phyloP scores from a whole-genome alignment of 1,284 basidiomycete species.

The Apiotrichum mycotoxinovorans region DNA sequence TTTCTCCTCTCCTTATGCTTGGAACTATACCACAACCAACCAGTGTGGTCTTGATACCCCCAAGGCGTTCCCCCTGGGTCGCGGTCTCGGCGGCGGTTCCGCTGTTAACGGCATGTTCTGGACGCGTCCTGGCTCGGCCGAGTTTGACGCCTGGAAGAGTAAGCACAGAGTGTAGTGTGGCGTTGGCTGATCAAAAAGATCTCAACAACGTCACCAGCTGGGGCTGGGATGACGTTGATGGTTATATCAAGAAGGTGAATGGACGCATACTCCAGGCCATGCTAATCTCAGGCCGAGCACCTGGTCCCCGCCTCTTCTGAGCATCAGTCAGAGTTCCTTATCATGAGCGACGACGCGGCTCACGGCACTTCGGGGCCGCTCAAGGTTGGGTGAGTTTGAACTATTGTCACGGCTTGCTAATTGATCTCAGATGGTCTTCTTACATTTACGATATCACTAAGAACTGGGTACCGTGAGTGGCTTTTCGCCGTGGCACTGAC shows the following conservation, averaged over 20 bases:
- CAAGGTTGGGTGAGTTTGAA: conserved; percentile 35
- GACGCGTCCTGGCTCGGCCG: conserved; percentile 41
- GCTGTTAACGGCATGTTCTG: conserved; percentile 70
- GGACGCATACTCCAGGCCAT: no score
- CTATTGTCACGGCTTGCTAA: no score
- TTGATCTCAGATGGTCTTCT: conserved; percentile 27
- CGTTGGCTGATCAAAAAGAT: conserved; percentile 3
- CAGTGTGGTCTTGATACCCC: conserved; percentile 47
- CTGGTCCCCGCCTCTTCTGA: conserved; percentile 50
- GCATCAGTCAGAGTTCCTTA: conserved; percentile 39
- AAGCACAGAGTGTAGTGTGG: conserved; percentile 7
- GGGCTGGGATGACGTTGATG: conserved; percentile 44
- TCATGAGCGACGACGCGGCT: conserved; percentile 47
- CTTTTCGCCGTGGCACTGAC: background rate
- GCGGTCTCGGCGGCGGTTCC: conserved; percentile 66
- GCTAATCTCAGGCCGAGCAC: conserved; percentile 50
- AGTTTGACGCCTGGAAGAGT: conserved; percentile 50
- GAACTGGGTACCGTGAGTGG: conserved; percentile 54
- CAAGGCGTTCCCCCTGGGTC: conserved; percentile 59
- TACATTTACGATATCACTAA: conserved; percentile 55
- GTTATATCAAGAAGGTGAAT: conserved; percentile 27
- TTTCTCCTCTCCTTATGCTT: conserved; percentile 57
- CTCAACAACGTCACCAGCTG: conserved; percentile 30
- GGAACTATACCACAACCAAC: conserved; percentile 58
- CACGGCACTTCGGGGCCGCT: conserved; percentile 56